Conservation (phyloP, 495 filamentous ascomycete genomes). For the Aspergillus homomorphus region DNA sequence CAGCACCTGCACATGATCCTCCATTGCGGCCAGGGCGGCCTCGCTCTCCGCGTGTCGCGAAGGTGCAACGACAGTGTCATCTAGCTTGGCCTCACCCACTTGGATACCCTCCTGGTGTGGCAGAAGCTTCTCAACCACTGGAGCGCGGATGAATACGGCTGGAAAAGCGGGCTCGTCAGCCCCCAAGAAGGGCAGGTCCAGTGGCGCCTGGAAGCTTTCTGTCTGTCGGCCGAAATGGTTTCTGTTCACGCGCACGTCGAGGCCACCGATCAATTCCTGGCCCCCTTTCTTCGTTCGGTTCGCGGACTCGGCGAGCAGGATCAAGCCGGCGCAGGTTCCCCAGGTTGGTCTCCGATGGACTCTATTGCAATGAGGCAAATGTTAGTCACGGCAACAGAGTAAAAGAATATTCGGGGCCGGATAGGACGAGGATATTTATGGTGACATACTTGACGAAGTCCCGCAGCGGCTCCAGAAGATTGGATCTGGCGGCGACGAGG, state of each 20-base stretch:
- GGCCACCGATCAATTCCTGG: constrained; percentile 88
- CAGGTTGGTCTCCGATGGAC: constrained; percentile 75
- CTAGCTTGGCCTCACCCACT: constrained; percentile 44
- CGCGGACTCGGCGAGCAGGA: constrained; percentile 84
- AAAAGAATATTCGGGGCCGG: background rate
- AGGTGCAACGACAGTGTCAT: constrained; percentile 67
- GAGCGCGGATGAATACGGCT: constrained; percentile 90
- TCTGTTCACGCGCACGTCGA: constrained; percentile 87
- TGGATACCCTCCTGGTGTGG: constrained; percentile 52
- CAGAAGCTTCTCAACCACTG: constrained; percentile 83
- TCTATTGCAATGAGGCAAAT: constrained; percentile 21
- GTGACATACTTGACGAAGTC: constrained; percentile 84
- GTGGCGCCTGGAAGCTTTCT: constrained; percentile 81
- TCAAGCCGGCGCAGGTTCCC: constrained; percentile 95
- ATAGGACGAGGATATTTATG: constrained; percentile 15
- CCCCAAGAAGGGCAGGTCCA: constrained; percentile 71
- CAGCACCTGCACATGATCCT: constrained; percentile 47
- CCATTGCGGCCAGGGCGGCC: constrained; percentile 38
- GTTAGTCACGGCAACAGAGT: constrained; percentile 21
- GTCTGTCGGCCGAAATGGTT: constrained; percentile 95
- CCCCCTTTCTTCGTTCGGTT: constrained; percentile 86
- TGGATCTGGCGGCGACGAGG: constrained; percentile 76
- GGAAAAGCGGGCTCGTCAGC: constrained; percentile 56
- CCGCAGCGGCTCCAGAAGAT: constrained; percentile 77
- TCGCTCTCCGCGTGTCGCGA: constrained; percentile 48